phyloP scores from a whole-genome alignment of 2,329 filamentous ascomycete genomes.

The Nothophoma quercina region DNA sequence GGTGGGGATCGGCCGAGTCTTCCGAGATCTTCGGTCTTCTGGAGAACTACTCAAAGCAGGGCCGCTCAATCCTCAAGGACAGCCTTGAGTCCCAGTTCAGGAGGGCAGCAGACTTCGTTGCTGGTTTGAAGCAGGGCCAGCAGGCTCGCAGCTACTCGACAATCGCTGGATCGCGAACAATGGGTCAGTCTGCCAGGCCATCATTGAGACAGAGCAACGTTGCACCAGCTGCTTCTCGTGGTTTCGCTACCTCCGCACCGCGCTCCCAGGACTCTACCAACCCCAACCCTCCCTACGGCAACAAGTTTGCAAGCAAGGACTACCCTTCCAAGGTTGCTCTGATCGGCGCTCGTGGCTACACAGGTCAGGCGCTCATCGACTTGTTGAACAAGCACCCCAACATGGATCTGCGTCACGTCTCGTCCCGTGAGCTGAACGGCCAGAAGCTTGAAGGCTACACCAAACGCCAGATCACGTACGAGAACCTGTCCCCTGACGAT shows the following conservation, averaged over 20 bases:
- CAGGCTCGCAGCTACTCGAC: slow-evolving; percentile 73
- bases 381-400: slow-evolving; percentile 87
- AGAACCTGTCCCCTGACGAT: slow-evolving; percentile 87
- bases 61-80: slow-evolving; percentile 85
- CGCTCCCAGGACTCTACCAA: slow-evolving; percentile 66
- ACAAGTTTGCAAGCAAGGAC: slow-evolving; percentile 85
- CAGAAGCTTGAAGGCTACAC: slow-evolving; percentile 88
- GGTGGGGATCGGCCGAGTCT: slow-evolving; percentile 86
- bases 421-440: slow-evolving; percentile 88
- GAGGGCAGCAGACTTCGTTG: slow-evolving; percentile 75
- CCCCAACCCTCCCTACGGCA: slow-evolving; percentile 88
- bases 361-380: slow-evolving; percentile 87
- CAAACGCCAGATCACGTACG: slow-evolving; percentile 91
- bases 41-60: slow-evolving; percentile 82
- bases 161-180: slow-evolving; percentile 48
- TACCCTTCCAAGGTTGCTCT: slow-evolving; percentile 81
- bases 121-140: slow-evolving; percentile 65
- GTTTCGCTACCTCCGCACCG: slow-evolving; percentile 63
- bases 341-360: slow-evolving; percentile 93
- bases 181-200: slow-evolving; percentile 37
- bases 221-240: slow-evolving; percentile 53
- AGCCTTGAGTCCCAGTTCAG: slow-evolving; percentile 88
- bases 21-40: slow-evolving; percentile 85
- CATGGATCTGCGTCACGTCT: slow-evolving; percentile 90
- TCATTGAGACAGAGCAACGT: slow-evolving; percentile 30